Evolutionary conservation across 2,329 filamentous ascomycete genomes (phyloP), one percentile per base, ranked within the genome.

Genomic region (Fusarium buxicola): DNA sequence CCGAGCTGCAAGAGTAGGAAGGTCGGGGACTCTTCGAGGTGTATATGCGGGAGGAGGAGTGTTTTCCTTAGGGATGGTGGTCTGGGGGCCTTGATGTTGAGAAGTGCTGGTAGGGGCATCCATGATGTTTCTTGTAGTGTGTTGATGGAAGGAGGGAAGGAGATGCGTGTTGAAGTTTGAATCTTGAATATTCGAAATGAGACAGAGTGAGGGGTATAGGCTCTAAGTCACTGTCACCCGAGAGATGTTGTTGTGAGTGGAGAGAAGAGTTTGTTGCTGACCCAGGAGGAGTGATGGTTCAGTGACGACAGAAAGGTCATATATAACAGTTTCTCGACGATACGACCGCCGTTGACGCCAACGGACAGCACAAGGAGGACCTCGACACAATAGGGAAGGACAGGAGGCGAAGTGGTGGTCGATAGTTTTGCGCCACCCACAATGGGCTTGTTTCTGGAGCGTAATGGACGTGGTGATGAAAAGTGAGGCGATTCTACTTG

Each of bases 11-110:
- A 70, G 31, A 43, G 53, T 27, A 38, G 63, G 18, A 12, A 71
- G 40, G 13, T 66, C 51, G 21, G 56, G 48, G 11, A 55, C 31
- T 25, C 63, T 53, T 16, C 56, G 60, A 25, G 73, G 70, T 7
- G 73, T 69, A 45, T 75, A 75, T 12, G 72, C 73, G 3, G 73
- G 73, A 36, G 73, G 73, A 32, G 73, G 73, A 4, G 66, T 51
- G 31, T 60, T 57, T 15, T 67, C 54, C 55, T 74, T 74, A 34
- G 61, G 64, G 25, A 63, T 30, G 9, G 46, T 25, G 31, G 39
- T 32, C 25, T 60, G 66, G 8, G 60, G 18, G 44, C 50, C 49
- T 21, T 60, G 66, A 35, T 64, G 18, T 24, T 55, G 58, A n/a
- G 52, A 45, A 27, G 60, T 61, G 36, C 45, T 65, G 48, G 35